Conservation (phyloP, 2,329 filamentous ascomycete species). For the Metarhizium humberi region DNA sequence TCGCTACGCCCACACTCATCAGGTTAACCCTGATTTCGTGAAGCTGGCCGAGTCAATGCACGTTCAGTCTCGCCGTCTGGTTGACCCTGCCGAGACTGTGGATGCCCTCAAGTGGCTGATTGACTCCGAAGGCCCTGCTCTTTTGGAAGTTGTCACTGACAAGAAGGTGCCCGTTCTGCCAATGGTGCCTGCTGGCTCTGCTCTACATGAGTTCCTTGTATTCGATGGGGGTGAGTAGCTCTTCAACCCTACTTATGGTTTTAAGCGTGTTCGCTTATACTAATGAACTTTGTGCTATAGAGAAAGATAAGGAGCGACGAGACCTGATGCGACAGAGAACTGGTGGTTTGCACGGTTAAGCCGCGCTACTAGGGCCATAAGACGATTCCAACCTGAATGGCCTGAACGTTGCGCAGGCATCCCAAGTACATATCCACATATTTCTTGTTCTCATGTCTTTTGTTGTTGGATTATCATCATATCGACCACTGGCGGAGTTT, state of each 20-base stretch:
- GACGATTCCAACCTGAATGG: not conserved
- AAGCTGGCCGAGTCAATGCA: too few species aligned
- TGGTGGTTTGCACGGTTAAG: slow-evolving; percentile 32
- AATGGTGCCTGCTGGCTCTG: slow-evolving; percentile 87
- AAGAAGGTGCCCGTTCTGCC: slow-evolving; percentile 91
- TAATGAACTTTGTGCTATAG: too few species aligned
- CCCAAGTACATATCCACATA: not conserved
- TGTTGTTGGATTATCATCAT: not conserved
- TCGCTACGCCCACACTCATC: slow-evolving; percentile 58
- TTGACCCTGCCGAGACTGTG: too few species aligned
- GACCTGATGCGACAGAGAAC: slow-evolving; percentile 54
- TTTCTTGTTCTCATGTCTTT: not conserved
- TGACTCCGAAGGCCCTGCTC: slow-evolving; percentile 77
- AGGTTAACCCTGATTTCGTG: too few species aligned
- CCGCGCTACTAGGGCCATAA: not conserved
- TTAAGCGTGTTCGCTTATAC: too few species aligned
- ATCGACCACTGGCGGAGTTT: slow-evolving; percentile 1
- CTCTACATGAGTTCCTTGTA: slow-evolving; percentile 77
- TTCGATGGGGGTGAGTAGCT: slow-evolving; percentile 13
- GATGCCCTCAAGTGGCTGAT: slow-evolving; percentile 41
- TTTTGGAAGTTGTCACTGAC: slow-evolving; percentile 88
- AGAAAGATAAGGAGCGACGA: too few species aligned
- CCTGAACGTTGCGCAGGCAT: not conserved
- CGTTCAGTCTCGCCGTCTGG: too few species aligned
- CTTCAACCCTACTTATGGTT: too few species aligned